phyloP scores from a whole-genome alignment of 2,329 filamentous ascomycete genomes.

The Chaetothyriales sp. region DNA sequence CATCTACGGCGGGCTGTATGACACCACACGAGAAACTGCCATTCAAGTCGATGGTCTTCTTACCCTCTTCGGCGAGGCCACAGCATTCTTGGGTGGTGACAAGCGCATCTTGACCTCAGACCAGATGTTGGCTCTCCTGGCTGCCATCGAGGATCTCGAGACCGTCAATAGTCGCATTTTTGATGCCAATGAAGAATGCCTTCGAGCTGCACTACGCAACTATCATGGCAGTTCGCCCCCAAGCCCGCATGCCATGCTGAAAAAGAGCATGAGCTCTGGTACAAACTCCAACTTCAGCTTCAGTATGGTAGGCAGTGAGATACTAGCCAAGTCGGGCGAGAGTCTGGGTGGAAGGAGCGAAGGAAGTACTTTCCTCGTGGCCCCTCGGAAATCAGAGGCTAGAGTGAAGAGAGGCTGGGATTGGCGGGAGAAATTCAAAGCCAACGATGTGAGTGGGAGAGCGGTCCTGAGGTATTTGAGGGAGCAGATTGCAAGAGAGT shows the following conservation, averaged over 20 bases:
- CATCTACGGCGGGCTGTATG: conserved; percentile 80
- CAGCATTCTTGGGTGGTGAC: conserved; percentile 53
- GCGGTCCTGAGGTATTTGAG: conserved; percentile 63
- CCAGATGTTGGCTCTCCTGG: conserved; percentile 62
- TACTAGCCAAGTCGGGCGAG: conserved; percentile 48
- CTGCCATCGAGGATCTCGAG: conserved; percentile 66
- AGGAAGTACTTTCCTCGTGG: conserved; percentile 38
- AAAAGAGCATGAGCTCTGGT: conserved; percentile 44
- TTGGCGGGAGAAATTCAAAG: conserved; percentile 49
- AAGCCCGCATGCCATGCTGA: conserved; percentile 53
- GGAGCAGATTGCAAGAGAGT: conserved; percentile 58
- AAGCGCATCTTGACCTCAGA: conserved; percentile 49
- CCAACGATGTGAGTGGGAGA: conserved; percentile 43
- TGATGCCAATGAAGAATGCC: conserved; percentile 61
- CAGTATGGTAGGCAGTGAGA: conserved; percentile 59
- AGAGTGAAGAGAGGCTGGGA: conserved; percentile 50
- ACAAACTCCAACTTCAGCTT: conserved; percentile 48
- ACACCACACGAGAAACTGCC: conserved; percentile 64
- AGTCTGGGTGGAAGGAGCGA: conserved; percentile 38
- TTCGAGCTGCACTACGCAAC: conserved; percentile 60
- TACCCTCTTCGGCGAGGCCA: conserved; percentile 67
- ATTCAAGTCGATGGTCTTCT: conserved; percentile 80
- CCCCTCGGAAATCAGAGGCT: conserved; percentile 13
- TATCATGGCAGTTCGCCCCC: conserved; percentile 45
- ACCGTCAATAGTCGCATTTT: conserved; percentile 62